Conservation (phyloP, 169 alveolate genomes). For the Plasmodium gonderi region DNA sequence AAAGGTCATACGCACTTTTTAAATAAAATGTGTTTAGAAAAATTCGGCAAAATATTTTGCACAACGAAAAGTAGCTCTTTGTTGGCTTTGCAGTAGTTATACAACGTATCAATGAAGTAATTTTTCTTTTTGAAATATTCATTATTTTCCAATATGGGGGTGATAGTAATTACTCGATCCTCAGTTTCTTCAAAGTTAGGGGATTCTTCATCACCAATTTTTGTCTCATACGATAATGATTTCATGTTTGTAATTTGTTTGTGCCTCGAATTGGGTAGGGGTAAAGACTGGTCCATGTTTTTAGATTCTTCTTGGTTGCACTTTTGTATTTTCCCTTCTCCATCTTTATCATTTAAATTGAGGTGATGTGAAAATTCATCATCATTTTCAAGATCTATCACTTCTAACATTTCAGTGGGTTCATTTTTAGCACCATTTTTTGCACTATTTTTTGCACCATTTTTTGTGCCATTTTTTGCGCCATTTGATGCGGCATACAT, state of each 20-base stretch:
- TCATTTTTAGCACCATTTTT: neutral
- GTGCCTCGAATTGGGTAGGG: neutral
- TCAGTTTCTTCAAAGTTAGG: too few species aligned
- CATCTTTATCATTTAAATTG: neutral
- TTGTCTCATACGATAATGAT: neutral
- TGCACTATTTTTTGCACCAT: neutral
- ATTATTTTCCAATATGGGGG: neutral
- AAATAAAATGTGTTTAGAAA: slow-evolving; percentile 39
- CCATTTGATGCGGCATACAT: neutral
- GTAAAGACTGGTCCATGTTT: neutral
- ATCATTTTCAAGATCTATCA: neutral
- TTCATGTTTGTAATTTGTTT: neutral
- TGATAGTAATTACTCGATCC: neutral
- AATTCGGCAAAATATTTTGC: slow-evolving; percentile 28
- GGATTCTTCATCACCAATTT: neutral
- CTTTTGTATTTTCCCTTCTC: neutral
- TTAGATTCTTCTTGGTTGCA: neutral
- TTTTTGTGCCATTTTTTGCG: neutral
- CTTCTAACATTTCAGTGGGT: neutral
- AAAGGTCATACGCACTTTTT: neutral
- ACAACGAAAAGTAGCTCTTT: slow-evolving; percentile 16
- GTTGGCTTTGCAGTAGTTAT: slow-evolving; percentile 28
- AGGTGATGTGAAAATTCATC: neutral
- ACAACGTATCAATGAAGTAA: slow-evolving; percentile 51
- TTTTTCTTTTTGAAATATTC: slow-evolving; percentile 24